Percentiles rank a stretch among this genome's conserved stretches.
These are phyloP conservation scores for Boletus eberwhitei DNA, from an alignment of 768 basidiomycete species.

Conservation along the genomic window DNA sequence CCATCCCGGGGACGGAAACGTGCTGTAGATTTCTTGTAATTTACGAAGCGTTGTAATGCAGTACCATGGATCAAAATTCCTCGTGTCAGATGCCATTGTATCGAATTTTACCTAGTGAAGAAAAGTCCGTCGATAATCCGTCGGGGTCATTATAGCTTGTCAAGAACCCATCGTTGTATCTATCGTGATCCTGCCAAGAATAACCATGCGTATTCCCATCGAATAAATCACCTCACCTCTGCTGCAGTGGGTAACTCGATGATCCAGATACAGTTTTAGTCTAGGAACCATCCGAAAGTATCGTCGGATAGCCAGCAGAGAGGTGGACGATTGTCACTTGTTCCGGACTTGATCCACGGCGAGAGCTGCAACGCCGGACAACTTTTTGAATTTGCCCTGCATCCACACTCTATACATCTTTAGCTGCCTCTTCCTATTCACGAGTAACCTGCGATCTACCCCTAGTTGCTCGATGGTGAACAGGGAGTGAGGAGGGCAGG, in stretches of 20 bases:
- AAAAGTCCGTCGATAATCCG: no score
- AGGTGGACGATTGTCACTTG: background rate
- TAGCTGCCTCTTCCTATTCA: slow-evolving; percentile 90
- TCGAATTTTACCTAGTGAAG: background rate
- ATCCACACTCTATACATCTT: slow-evolving; percentile 99
- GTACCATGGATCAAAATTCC: background rate
- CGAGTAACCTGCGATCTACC: slow-evolving; percentile 82
- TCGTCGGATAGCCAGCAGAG: background rate
- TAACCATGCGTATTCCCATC: background rate
- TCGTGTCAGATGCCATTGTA: background rate
- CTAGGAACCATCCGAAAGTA: background rate
- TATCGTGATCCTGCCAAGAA: background rate
- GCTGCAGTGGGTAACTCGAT: no score
- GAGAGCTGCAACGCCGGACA: background rate
- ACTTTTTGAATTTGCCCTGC: slow-evolving; percentile 77
- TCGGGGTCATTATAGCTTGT: background rate
- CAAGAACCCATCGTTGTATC: background rate
- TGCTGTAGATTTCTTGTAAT: slow-evolving; percentile 73
- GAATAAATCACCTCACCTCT: background rate
- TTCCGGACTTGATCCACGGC: background rate
- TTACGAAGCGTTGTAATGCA: background rate
- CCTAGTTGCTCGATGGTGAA: slow-evolving; percentile 85
- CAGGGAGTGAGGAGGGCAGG: slow-evolving; percentile 49
- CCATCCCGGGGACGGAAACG: slow-evolving; percentile 53
- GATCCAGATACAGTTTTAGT: background rate